Percentiles rank a stretch among this genome's conserved stretches.
Conservation (phyloP, 768 basidiomycete genomes). For the Lactifluus pinguis region DNA sequence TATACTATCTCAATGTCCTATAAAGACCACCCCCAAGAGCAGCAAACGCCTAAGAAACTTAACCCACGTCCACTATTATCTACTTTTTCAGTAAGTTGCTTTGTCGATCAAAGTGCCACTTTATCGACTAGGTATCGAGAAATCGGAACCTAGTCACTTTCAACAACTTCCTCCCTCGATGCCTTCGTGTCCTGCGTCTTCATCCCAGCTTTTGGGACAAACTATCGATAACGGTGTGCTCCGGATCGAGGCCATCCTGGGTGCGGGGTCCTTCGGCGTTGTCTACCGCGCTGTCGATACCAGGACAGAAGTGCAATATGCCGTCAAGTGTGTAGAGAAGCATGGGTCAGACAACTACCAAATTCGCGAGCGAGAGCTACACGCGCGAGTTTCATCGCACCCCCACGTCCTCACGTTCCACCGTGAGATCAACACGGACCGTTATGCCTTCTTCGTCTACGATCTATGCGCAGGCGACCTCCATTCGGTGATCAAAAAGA, state of each 20-base stretch:
- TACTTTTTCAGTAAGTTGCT: not conserved
- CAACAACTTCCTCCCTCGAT: not conserved
- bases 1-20: not conserved
- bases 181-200: not conserved
- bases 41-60: not conserved
- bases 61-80: not conserved
- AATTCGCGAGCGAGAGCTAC: slow-evolving; percentile 63
- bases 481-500: not conserved
- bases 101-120: no score
- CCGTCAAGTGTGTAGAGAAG: slow-evolving; percentile 80
- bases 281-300: slow-evolving; percentile 82
- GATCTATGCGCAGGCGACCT: slow-evolving; percentile 15
- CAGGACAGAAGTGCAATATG: slow-evolving; percentile 36
- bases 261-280: slow-evolving; percentile 91
- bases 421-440: slow-evolving; percentile 72
- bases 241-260: slow-evolving; percentile 76
- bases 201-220: not conserved
- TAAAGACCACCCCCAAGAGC: not conserved
- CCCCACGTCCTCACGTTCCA: slow-evolving; percentile 80
- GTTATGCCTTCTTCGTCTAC: slow-evolving; percentile 37
- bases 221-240: slow-evolving; percentile 70
- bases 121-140: not conserved
- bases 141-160: slow-evolving; percentile 3
- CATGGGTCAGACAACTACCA: slow-evolving; percentile 20
- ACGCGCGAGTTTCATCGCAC: slow-evolving; percentile 62